A percentile compares a stretch with the other conserved stretches of the same genome.
These are phyloP conservation scores for Zygnema cylindricum DNA, from an alignment of 139 green algal species.

Conservation along the genomic window DNA sequence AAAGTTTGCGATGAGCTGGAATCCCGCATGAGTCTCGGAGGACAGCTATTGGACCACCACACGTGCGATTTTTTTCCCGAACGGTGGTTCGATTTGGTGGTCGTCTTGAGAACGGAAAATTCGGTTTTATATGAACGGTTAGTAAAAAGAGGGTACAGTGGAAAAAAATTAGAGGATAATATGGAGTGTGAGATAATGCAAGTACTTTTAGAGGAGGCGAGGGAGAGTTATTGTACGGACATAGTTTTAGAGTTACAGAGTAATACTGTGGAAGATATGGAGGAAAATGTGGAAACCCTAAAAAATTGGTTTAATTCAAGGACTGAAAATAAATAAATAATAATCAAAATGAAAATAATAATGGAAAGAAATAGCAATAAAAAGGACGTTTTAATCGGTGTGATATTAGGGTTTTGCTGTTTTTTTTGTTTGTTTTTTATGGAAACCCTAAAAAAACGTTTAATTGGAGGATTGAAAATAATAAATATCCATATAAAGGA, in stretches of 20 bases:
- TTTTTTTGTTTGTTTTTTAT: too few species aligned
- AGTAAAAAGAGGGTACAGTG: conserved; percentile 76
- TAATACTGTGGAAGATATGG: conserved; percentile 92
- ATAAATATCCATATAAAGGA: too few species aligned
- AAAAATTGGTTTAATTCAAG: conserved; percentile 68
- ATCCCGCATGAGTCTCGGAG: conserved; percentile 78
- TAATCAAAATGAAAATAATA: too few species aligned
- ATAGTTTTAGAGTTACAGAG: conserved; percentile 83
- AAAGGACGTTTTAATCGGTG: too few species aligned
- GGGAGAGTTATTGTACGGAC: conserved; percentile 90
- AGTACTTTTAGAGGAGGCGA: conserved; percentile 90
- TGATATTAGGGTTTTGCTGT: too few species aligned
- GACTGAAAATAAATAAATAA: background rate
- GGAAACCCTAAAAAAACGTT: too few species aligned
- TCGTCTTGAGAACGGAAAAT: conserved; percentile 94
- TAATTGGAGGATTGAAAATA: too few species aligned
- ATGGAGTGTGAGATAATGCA: conserved; percentile 96
- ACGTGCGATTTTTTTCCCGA: conserved; percentile 98
- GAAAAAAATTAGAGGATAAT: conserved; percentile 92
- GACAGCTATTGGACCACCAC: conserved; percentile 93
- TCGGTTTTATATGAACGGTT: conserved; percentile 87
- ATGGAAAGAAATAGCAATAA: too few species aligned
- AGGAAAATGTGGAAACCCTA: conserved; percentile 83
- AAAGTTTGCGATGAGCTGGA: conserved; percentile 94
- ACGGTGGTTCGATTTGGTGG: conserved; percentile 95